A percentile compares a stretch with the other conserved stretches of the same genome.
phyloP scores from a whole-genome alignment of 495 filamentous ascomycete genomes.

The Glarea lozoyensis region DNA sequence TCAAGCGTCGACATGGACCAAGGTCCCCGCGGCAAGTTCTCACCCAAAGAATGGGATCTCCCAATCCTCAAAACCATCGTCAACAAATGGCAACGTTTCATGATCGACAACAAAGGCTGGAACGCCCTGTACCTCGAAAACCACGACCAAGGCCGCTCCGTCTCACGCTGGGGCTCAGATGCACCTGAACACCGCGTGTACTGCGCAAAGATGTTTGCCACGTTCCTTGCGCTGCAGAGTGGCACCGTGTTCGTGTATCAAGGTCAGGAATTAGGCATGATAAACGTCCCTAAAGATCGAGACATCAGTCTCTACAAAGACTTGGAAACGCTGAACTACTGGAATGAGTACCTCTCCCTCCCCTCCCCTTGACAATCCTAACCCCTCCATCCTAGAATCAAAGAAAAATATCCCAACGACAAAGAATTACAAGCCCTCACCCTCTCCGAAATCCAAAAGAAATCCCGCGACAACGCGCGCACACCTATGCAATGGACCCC shows the following conservation, averaged over 20 bases:
- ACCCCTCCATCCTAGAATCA: not conserved
- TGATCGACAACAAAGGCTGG: conserved; percentile 64
- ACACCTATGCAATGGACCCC: conserved; percentile 53
- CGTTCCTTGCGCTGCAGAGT: conserved; percentile 46
- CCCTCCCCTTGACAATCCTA: not conserved
- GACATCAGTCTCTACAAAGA: conserved; percentile 61
- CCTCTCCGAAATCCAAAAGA: conserved; percentile 29
- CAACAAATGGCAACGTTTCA: conserved; percentile 57
- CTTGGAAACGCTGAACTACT: conserved; percentile 59
- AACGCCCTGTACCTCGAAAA: conserved; percentile 68
- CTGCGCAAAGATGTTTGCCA: conserved; percentile 56
- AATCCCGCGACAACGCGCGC: conserved; percentile 48
- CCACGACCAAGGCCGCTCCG: conserved; percentile 58
- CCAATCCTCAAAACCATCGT: conserved; percentile 50
- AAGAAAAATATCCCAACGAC: conserved; percentile 9
- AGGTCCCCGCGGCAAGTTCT: conserved; percentile 43
- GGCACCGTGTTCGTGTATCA: conserved; percentile 70
- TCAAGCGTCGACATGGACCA: conserved; percentile 48
- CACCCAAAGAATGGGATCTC: conserved; percentile 37
- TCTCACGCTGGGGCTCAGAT: conserved; percentile 48
- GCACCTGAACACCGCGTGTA: conserved; percentile 34
- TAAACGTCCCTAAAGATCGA: conserved; percentile 59
- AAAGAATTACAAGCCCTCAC: conserved; percentile 8
- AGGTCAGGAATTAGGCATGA: conserved; percentile 70
- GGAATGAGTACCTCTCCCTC: conserved; percentile 11